Conservation (phyloP, 164 flowering plant species). For the Platanus orientalis region DNA sequence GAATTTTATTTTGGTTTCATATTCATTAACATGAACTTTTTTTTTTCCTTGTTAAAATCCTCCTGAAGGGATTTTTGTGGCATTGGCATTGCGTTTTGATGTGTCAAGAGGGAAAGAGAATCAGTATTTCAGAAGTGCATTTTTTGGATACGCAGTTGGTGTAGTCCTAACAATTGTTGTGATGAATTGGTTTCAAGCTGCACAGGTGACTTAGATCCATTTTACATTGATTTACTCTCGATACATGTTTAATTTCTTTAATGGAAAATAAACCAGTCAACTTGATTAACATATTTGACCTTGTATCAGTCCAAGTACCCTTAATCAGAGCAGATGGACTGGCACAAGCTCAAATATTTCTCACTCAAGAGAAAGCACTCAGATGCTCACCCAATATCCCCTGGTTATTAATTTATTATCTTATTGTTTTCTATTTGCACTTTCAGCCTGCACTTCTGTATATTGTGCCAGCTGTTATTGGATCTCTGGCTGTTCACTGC, state of each 20-base stretch:
- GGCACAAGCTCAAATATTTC: neutral
- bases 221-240: neutral
- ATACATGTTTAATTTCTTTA: neutral
- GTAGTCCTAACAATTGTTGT: slow-evolving; percentile 76
- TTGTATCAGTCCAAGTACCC: neutral
- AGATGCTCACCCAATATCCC: too few species aligned
- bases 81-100: slow-evolving; percentile 94
- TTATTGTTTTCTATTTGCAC: neutral
- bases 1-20: neutral
- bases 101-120: slow-evolving; percentile 81
- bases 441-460: slow-evolving; percentile 94
- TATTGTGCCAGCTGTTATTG: slow-evolving; percentile 91
- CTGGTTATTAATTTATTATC: neutral
- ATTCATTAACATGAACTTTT: neutral
- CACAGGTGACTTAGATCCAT: slow-evolving; percentile 54
- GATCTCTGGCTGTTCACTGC: slow-evolving; percentile 78
- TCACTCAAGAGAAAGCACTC: neutral
- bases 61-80: slow-evolving; percentile 87
- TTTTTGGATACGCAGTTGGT: slow-evolving; percentile 75
- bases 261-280: too few species aligned
- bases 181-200: slow-evolving; percentile 99
- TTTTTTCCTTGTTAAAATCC: neutral
- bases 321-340: neutral
- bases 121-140: slow-evolving; percentile 91
- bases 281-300: neutral